Base-by-base conservation (phyloP, 2,329 filamentous ascomycete species). In the Westerdykella sp. region DNA sequence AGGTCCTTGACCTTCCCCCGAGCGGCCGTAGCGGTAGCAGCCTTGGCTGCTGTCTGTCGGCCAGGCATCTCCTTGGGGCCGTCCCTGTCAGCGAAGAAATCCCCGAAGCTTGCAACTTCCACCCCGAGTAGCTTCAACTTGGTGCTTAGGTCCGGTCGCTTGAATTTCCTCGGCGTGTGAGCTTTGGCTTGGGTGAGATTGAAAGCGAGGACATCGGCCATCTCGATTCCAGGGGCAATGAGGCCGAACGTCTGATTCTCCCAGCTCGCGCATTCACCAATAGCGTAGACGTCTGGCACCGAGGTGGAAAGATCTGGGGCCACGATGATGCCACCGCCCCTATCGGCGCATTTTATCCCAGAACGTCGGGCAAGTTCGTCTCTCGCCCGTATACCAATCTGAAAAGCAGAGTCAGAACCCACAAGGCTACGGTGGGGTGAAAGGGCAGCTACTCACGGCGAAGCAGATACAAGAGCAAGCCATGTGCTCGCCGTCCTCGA, bases 191-290 rank as follows among this genome's bases (percentile, higher is more conserved):
- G 84, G 3, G 89, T 94, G 45, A 96, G 78, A 65, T 95, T 95
- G 73, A 93, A 95, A 10, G 89, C 81, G 3, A 95, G 78, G 1
- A 95, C 83, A 54, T 95, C 89, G 0, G 90, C 90, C 87, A 95
- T 95, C 66, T 95, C 90, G 30, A 95, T 78, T 14, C 89, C 89
- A 0, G 89, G 89, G 0, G 85, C 88, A 54, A 96, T 95, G 15
- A 96, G 78, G 5, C 89, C 89, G 53, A 88, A 95, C 0, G 87
- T 89, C 66, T 93, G 85, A 53, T 80, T 84, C 49, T 90, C 77
- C 87, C 87, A 95, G 69, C 84, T 93, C 5, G 89, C 88, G 56
- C 89, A 95, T 67, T 95, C 90, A 44, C 89, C 90, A 39, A 95
- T 84, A 37, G 89, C 89, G 61, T 93, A 95, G 39, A 95, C 79